Evolutionary conservation across 345 rosid genomes (phyloP).

Genomic region (Eucalyptus globulus): DNA sequence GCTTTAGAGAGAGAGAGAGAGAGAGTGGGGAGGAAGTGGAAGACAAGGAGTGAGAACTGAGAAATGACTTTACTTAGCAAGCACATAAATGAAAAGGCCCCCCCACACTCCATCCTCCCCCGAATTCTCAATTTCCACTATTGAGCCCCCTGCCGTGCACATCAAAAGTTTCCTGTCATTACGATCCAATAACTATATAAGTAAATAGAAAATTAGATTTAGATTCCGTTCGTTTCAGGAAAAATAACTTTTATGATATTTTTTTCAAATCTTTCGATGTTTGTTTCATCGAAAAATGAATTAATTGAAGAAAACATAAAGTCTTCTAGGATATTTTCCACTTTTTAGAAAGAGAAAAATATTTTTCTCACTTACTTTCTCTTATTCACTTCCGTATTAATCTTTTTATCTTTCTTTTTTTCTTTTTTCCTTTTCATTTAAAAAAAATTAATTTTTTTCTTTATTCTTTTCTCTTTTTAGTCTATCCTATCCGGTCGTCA

Average conservation of each 20-base stretch:
- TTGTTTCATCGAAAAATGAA: accelerated
- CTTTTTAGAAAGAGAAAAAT: accelerated
- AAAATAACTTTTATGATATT: accelerated
- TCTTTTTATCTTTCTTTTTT: no score
- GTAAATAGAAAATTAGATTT: no score
- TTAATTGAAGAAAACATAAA: no score
- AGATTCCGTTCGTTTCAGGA: accelerated
- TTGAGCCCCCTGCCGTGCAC: not conserved
- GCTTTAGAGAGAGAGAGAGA: not conserved
- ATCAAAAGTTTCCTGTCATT: not conserved
- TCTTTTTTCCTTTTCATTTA: accelerated
- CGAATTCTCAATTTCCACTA: not conserved
- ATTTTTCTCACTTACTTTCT: accelerated
- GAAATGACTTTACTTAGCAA: not conserved
- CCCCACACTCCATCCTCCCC: not conserved
- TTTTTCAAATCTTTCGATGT: accelerated
- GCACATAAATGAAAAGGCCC: not conserved
- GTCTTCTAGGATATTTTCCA: accelerated
- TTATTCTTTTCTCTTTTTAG: no score
- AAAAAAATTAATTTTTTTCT: no score
- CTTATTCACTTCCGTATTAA: no score
- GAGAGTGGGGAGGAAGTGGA: not conserved
- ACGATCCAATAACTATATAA: not conserved
- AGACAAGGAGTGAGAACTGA: not conserved
- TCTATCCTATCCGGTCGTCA: accelerated